Conservation (phyloP, 257 asterid species). For the Solanum clarkiae region DNA sequence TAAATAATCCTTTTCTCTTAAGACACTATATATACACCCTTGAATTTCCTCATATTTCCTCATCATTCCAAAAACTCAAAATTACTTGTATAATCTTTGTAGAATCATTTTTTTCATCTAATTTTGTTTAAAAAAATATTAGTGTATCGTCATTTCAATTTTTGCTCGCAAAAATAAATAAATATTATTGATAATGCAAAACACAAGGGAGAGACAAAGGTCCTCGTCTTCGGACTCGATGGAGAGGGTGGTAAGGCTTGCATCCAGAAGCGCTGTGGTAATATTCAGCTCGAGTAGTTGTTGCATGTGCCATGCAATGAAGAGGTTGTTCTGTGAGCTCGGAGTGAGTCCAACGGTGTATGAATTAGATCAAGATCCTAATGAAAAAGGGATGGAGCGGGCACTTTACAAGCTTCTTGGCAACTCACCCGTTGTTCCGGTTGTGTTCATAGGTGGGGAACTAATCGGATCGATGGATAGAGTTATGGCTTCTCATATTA, state of each 20-base stretch:
- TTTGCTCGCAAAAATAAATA: too few relatives aligned
- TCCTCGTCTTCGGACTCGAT: constrained; percentile 10
- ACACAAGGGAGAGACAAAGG: background rate
- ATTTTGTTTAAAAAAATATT: background rate
- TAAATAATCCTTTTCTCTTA: background rate
- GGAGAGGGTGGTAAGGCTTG: constrained; percentile 28
- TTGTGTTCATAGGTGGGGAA: constrained; percentile 34
- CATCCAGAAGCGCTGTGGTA: constrained; percentile 35
- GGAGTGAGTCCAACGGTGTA: constrained; percentile 26
- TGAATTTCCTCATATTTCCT: background rate
- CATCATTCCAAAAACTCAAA: background rate
- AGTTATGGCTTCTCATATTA: constrained; percentile 40
- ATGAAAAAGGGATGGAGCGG: constrained; percentile 27
- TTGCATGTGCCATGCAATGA: constrained; percentile 43
- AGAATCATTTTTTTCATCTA: background rate
- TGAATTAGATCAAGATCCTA: constrained; percentile 29
- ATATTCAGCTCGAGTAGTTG: constrained; percentile 29
- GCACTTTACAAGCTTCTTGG: constrained; percentile 25
- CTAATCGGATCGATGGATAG: constrained; percentile 32
- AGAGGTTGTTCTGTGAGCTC: constrained; percentile 30
- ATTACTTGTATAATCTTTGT: background rate
- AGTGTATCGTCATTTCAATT: background rate
- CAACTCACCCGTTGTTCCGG: background rate
- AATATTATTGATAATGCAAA: constrained; percentile 9
- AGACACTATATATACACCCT: background rate